phyloP scores from a whole-genome alignment of 306 rosid species.

The Lathyrus sativus region DNA sequence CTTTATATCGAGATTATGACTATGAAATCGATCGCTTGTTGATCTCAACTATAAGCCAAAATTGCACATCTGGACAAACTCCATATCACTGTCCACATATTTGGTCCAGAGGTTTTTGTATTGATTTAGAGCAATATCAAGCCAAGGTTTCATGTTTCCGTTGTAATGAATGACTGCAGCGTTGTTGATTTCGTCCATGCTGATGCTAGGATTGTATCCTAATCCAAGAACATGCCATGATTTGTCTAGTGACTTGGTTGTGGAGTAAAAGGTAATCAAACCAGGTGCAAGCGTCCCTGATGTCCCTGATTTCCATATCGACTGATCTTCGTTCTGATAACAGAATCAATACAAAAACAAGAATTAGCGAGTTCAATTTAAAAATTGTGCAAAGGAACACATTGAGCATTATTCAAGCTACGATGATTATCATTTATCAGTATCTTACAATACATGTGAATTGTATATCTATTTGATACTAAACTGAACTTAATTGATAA shows the following conservation, averaged over 20 bases:
- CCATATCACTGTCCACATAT: constrained; percentile 95
- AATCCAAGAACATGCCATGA: constrained; percentile 99
- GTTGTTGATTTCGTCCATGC: constrained; percentile 92
- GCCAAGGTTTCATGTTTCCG: constrained; percentile 99
- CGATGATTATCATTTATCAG: neutral
- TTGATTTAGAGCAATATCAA: constrained; percentile 95
- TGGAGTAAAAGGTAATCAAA: constrained; percentile 83
- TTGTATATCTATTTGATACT: neutral
- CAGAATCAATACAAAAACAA: constrained; percentile 38
- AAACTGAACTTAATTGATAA: neutral
- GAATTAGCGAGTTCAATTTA: constrained; percentile 16
- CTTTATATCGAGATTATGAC: constrained; percentile 46
- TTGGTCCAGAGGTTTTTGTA: constrained; percentile 93
- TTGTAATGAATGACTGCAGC: constrained; percentile 98
- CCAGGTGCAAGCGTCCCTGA: constrained; percentile 76
- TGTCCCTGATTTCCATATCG: constrained; percentile 73
- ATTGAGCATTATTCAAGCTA: constrained; percentile 25
- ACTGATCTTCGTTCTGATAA: constrained; percentile 71
- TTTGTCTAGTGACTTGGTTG: constrained; percentile 90
- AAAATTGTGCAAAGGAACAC: constrained; percentile 19
- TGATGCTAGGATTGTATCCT: constrained; percentile 95
- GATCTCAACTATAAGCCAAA: constrained; percentile 78
- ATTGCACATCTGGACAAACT: constrained; percentile 98
- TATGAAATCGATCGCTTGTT: constrained; percentile 18
- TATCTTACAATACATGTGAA: neutral